phyloP scores from a whole-genome alignment of 306 rosid genomes.

The Macrotyloma uniflorum region DNA sequence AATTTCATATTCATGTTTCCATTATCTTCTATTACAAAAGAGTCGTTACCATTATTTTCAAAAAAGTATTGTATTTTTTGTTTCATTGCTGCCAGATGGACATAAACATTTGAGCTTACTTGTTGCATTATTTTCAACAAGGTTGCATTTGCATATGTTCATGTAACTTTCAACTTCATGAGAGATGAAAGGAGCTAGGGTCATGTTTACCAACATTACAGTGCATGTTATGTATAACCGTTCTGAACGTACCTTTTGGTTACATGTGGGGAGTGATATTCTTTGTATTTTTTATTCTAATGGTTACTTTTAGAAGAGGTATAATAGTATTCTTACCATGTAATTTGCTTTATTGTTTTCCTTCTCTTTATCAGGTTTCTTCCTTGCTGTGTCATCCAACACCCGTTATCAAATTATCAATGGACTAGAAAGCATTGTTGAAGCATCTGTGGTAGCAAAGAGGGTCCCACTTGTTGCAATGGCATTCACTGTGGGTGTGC shows the following conservation, averaged over 20 bases:
- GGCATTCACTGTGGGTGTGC: conserved; percentile 84
- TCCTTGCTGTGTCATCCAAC: conserved; percentile 92
- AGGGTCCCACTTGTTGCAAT: conserved; percentile 77
- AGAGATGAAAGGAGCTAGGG: background rate
- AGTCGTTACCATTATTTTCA: background rate
- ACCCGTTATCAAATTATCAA: conserved; percentile 85
- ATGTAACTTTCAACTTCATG: background rate
- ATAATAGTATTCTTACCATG: background rate
- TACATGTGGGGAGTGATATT: too few species aligned
- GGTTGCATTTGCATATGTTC: conserved; percentile 22
- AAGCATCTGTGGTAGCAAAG: conserved; percentile 77
- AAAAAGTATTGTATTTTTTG: background rate
- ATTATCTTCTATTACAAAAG: background rate
- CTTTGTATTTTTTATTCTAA: too few species aligned
- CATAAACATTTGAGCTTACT: conserved; percentile 2
- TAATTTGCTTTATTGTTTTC: conserved; percentile 15
- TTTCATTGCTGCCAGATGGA: conserved; percentile 23
- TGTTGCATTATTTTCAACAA: conserved; percentile 17
- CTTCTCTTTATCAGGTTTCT: conserved; percentile 64
- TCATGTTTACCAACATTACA: background rate
- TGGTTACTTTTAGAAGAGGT: too few species aligned
- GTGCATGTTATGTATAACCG: too few species aligned
- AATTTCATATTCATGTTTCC: background rate
- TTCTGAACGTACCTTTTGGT: too few species aligned
- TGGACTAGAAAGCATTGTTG: conserved; percentile 81